These are phyloP conservation scores for Trametes pubescens DNA, from an alignment of 1,284 basidiomycete genomes.

Conservation along the genomic window DNA sequence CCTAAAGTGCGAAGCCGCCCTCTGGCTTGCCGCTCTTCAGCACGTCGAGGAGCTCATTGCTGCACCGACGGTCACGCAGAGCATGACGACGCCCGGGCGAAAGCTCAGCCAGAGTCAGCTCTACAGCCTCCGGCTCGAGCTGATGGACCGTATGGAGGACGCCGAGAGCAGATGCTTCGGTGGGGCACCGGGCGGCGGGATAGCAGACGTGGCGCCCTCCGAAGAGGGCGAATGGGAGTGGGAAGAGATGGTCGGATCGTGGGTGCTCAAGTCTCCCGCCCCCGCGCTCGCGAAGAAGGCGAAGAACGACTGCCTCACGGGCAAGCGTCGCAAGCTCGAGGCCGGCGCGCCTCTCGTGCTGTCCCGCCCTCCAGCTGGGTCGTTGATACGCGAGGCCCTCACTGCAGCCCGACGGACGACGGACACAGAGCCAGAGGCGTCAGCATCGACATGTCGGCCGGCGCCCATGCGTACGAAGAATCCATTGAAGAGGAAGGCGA, in stretches of 20 bases:
- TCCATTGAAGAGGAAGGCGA: background rate
- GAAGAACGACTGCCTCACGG: conserved; percentile 6
- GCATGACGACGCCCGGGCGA: conserved; percentile 24
- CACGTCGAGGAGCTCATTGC: conserved; percentile 51
- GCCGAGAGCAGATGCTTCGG: conserved; percentile 57
- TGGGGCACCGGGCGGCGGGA: background rate
- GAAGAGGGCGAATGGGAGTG: conserved; percentile 49
- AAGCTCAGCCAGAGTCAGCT: conserved; percentile 35
- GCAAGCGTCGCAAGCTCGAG: conserved; percentile 18
- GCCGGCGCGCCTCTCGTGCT: background rate
- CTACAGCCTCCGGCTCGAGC: conserved; percentile 45
- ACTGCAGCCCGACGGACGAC: background rate
- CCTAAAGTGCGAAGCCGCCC: conserved; percentile 54
- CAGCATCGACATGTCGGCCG: background rate
- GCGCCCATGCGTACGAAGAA: background rate
- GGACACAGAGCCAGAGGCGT: background rate
- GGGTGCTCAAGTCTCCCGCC: conserved; percentile 48
- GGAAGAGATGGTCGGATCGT: conserved; percentile 54
- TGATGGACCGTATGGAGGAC: conserved; percentile 57
- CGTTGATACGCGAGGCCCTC: conserved; percentile 3
- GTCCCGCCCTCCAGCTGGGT: background rate
- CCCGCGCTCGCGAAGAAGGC: conserved; percentile 23
- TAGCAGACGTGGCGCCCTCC: conserved; percentile 9
- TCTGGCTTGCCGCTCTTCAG: conserved; percentile 60
- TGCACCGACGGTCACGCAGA: conserved; percentile 22